A percentile compares a stretch with the other conserved stretches of the same genome.
These are phyloP conservation scores for Xylariaceae sp. DNA, from an alignment of 2,329 filamentous ascomycete species.

Conservation along the genomic window DNA sequence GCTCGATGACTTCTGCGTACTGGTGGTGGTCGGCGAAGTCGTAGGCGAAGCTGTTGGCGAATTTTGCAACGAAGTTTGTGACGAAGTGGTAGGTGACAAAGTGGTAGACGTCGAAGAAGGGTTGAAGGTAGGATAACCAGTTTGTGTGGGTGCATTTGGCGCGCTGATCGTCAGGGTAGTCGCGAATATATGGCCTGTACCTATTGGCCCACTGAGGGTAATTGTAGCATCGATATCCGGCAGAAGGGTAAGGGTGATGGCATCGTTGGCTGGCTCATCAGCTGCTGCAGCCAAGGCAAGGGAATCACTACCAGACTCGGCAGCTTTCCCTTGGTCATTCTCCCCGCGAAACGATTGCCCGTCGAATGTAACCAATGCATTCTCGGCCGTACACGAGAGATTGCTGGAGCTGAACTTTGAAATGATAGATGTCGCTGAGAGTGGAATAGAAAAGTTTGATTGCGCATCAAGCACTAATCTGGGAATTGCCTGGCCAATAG, in stretches of 20 bases:
- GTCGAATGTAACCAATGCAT: constrained; percentile 85
- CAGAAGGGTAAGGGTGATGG: constrained; percentile 43
- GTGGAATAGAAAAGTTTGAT: constrained; percentile 75
- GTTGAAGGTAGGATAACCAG: constrained; percentile 28
- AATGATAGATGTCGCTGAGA: constrained; percentile 73
- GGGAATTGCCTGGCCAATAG: constrained; percentile 79
- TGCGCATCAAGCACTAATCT: constrained; percentile 70
- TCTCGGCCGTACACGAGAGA: constrained; percentile 83
- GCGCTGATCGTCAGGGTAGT: constrained; percentile 37
- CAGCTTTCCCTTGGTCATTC: constrained; percentile 36
- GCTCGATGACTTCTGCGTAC: constrained; percentile 9
- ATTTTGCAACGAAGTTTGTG: constrained; percentile 33
- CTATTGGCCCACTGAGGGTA: constrained; percentile 33
- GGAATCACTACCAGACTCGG: constrained; percentile 31
- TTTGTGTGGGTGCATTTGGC: constrained; percentile 29
- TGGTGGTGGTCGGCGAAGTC: constrained; percentile 29
- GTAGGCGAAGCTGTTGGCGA: constrained; percentile 6
- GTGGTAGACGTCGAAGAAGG: constrained; percentile 28
- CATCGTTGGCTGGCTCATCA: constrained; percentile 37
- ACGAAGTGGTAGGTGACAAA: constrained; percentile 32
- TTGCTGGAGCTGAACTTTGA: constrained; percentile 76
- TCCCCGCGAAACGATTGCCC: constrained; percentile 53
- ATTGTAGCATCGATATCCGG: constrained; percentile 45
- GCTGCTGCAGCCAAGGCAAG: constrained; percentile 30
- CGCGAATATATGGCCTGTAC: constrained; percentile 37